Evolutionary conservation across 495 filamentous ascomycete genomes (phyloP), one percentile per base, ranked within the genome.

Genomic region (Aspergillus cristatus): DNA sequence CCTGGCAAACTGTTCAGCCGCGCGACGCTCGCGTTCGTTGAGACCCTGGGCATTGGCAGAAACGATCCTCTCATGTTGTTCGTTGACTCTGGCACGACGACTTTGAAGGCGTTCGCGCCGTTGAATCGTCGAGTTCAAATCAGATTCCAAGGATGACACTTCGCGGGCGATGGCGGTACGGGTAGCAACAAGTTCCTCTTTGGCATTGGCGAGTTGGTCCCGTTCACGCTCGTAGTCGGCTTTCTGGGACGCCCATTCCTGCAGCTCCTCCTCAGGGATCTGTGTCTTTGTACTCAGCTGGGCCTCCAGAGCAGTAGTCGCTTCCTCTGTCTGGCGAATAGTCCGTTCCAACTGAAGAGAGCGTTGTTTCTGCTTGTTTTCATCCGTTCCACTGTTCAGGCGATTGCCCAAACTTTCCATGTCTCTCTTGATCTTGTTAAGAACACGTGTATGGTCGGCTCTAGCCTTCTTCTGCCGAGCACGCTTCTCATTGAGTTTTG

Each of bases 281-380:
- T 67, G 69, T 22, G 78, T 81, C 22, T 88, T 54, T 26, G 63
- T 71, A 51, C 81, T 81, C 4, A 89, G 65, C 51, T 90, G 74
- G 14, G 49, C 54, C 17, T 78, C 72, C 2, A 93, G 59, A 17
- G 61, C 70, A 10, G 57, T 64, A 13, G 78, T 72, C 6, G 82
- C 75, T 41, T 91, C 82, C 43, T 93, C 84, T 5, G 88, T 87
- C 60, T 93, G 85, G 46, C 76, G 75, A 57, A 84, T 84, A 40
- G 82, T 85, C 35, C 81, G 80, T 53, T 82, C 83, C 48, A 84
- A 76, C 43, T 83, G 79, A 38, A 82, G 70, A 25, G 82, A 73
- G 46, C 87, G 84, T 51, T 89, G 84, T 40, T 81, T 78, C 47
- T 84, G 77, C 43, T 81, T 75, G 49, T 91, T 89, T 52, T 96